Conservation (phyloP, 2,329 filamentous ascomycete genomes). For the Penicillium sp. region DNA sequence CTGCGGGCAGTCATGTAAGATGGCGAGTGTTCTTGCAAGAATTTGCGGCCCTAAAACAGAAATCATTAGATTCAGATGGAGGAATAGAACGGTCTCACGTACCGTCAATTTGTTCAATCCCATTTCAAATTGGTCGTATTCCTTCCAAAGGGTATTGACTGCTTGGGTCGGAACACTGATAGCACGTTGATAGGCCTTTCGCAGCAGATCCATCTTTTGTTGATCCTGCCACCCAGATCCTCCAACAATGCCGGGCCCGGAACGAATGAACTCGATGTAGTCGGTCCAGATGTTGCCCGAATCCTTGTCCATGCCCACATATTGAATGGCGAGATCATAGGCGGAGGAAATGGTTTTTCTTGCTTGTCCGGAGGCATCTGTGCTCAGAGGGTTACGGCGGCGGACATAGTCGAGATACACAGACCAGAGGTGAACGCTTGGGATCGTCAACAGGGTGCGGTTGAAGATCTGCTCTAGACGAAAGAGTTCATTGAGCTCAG, state of each 20-base stretch:
- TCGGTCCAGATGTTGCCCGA: conserved; percentile 90
- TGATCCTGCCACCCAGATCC: conserved; percentile 92
- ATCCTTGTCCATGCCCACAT: conserved; percentile 88
- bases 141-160: conserved; percentile 87
- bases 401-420: conserved; percentile 95
- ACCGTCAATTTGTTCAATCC: conserved; percentile 88
- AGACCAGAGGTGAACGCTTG: conserved; percentile 86
- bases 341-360: conserved; percentile 79
- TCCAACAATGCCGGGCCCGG: conserved; percentile 79
- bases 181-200: conserved; percentile 89
- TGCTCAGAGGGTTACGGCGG: conserved; percentile 80
- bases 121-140: conserved; percentile 97
- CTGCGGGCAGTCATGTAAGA: conserved; percentile 95
- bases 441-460: conserved; percentile 73
- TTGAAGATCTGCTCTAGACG: conserved; percentile 82
- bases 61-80: neutral
- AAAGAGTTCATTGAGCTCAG: conserved; percentile 78
- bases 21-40: conserved; percentile 88
- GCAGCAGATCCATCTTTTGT: conserved; percentile 93
- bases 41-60: conserved; percentile 74
- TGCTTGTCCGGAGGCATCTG: conserved; percentile 73
- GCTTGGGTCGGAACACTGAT: conserved; percentile 83
- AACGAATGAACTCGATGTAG: conserved; percentile 91
- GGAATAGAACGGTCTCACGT: conserved; percentile 21
- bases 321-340: conserved; percentile 89